phyloP scores from a whole-genome alignment of 768 basidiomycete genomes.

The Tulasnella sp. region DNA sequence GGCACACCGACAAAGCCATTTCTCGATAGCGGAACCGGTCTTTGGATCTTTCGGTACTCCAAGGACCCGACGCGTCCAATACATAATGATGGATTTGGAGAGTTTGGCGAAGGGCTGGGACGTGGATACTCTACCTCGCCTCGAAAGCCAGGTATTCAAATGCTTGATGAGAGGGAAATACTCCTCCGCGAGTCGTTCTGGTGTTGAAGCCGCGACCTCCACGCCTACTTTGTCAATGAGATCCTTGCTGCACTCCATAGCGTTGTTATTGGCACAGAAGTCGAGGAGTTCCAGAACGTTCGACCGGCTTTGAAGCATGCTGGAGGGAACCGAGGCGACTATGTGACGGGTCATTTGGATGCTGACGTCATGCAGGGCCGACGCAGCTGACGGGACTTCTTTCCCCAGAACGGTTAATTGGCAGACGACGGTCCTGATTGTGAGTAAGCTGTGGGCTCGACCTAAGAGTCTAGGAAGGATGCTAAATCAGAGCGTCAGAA shows the following conservation, averaged over 20 bases:
- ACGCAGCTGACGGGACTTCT: not conserved
- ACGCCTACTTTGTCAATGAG: not conserved
- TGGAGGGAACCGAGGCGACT: not conserved
- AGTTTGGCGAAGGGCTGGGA: not conserved
- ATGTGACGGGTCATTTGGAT: not conserved
- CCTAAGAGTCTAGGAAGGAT: not conserved
- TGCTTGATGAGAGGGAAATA: not conserved
- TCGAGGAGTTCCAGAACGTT: not conserved
- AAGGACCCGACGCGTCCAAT: not conserved
- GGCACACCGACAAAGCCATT: not conserved
- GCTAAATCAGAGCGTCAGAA: not conserved
- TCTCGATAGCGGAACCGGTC: not conserved
- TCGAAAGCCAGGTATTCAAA: not conserved
- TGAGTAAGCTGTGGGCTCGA: not conserved
- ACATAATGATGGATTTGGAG: not conserved
- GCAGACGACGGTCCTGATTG: not conserved
- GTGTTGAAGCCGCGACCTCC: not conserved
- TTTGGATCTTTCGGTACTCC: not conserved
- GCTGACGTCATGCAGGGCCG: not conserved
- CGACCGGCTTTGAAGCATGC: not conserved
- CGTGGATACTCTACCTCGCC: not conserved
- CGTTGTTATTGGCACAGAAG: not conserved
- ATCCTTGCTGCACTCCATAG: not conserved
- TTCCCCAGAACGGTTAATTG: not conserved
- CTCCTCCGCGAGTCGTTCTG: not conserved